A percentile compares a stretch with the other conserved stretches of the same genome.
These are phyloP conservation scores for Rhizopogon rudus DNA, from an alignment of 768 basidiomycete genomes.

Conservation along the genomic window DNA sequence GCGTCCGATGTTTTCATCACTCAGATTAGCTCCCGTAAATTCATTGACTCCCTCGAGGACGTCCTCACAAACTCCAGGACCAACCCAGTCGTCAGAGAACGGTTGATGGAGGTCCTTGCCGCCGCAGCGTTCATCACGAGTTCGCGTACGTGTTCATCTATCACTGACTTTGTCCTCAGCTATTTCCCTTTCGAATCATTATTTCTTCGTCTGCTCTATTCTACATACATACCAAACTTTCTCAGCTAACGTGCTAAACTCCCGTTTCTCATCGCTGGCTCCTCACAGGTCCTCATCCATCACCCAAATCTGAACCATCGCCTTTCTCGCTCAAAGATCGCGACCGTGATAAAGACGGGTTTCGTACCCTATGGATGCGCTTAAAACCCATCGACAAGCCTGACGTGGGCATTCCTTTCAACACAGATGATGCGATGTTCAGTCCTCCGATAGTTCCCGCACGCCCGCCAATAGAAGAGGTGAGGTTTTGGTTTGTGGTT, in stretches of 20 bases:
- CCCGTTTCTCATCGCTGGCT: too few relatives aligned
- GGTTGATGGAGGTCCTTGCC: constrained; percentile 75
- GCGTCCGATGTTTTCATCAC: constrained; percentile 66
- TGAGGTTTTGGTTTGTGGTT: not conserved
- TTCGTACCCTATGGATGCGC: constrained; percentile 73
- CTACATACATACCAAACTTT: not conserved
- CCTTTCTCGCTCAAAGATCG: constrained; percentile 14
- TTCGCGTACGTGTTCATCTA: constrained; percentile 13
- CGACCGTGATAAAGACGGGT: constrained; percentile 42
- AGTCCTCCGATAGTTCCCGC: constrained; percentile 47
- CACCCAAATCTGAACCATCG: not conserved
- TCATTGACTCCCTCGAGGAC: constrained; percentile 75
- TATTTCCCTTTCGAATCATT: too few relatives aligned
- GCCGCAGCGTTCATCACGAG: constrained; percentile 61
- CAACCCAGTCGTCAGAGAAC: constrained; percentile 75
- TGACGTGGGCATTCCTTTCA: constrained; percentile 77
- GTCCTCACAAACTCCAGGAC: constrained; percentile 58
- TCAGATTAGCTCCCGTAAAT: constrained; percentile 70
- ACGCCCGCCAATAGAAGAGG: not conserved
- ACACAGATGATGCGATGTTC: constrained; percentile 77
- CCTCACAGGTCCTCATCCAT: not conserved
- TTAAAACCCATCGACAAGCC: constrained; percentile 79
- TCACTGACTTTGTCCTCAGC: not conserved
- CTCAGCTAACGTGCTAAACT: not conserved
- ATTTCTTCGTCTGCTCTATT: not conserved